Evolutionary conservation across 331 rosid species (phyloP), one percentile per base, ranked within the genome.

Genomic region (Malus hybrid): DNA sequence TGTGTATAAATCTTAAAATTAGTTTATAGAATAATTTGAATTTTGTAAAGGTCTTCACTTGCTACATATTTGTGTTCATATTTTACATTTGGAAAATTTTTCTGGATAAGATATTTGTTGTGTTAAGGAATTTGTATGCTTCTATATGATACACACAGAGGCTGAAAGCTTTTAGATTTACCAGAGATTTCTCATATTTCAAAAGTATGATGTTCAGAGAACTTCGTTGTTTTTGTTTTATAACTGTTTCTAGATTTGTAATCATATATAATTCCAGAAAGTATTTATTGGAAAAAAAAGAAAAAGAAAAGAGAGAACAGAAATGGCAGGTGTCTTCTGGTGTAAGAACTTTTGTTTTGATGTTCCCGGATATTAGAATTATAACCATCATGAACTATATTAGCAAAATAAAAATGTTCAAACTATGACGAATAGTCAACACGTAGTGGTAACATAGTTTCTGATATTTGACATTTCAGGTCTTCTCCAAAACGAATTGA

Each of bases 401-500:
- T 63, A 15, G 42, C 11, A 63, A 63, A 29, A 63, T 63, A 6
- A 63, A 29, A 63, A 28, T 3, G n/a, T 63, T 14, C 18, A 29
- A 14, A 28, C 44, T 6, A 64, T 64, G 28, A 33, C 6, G 28
- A 18, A 64, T 64, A 20, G 11, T 64, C 69, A 64, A 32, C 28
- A 18, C 1, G 8, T 15, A 7, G 42, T 64, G 69, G 69, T 32
- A 19, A 64, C 8, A 64, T 39, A 4, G 46, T 55, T 77, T 75
- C 84, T 79, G 65, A 80, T n/a, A 68, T 32, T 52, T 65, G 42
- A 75, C 70, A 56, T 80, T 89, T 78, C 89, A 93, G 98, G 94
- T 88, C 98, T 81, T 89, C 98, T 19, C 98, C 98, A 72, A 93
- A 87, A 85, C 87, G 83, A 84, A 88, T 93, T 77, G 97, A 93